Evolutionary conservation across 2,329 filamentous ascomycete species (phyloP).

Genomic region (Fusarium sp.): DNA sequence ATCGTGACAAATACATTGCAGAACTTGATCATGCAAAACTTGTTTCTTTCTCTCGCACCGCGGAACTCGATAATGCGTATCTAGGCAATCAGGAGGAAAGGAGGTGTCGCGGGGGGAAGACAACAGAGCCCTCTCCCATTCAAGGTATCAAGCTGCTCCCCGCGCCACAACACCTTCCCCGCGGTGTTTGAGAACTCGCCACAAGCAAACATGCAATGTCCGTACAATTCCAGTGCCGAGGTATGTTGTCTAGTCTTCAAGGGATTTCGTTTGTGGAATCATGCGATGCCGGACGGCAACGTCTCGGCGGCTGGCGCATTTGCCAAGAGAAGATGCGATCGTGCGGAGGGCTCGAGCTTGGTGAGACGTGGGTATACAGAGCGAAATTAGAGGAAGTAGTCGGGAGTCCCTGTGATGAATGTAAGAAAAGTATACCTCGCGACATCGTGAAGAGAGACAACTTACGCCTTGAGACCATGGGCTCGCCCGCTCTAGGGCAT

Average conservation of each 20-base stretch:
- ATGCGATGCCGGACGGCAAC: conserved; percentile 49
- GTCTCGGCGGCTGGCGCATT: conserved; percentile 34
- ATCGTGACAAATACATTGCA: background rate
- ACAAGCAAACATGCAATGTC: conserved; percentile 38
- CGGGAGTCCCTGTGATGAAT: conserved; percentile 77
- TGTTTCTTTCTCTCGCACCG: conserved; percentile 45
- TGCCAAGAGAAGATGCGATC: conserved; percentile 32
- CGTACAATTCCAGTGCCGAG: conserved; percentile 42
- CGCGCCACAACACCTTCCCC: conserved; percentile 25
- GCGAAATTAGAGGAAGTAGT: conserved; percentile 92
- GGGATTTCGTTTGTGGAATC: conserved; percentile 45
- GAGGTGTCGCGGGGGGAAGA: conserved; percentile 29
- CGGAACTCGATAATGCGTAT: conserved; percentile 49
- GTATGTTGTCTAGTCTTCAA: conserved; percentile 35
- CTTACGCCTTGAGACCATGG: conserved; percentile 95
- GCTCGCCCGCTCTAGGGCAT: conserved; percentile 96
- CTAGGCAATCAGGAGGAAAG: conserved; percentile 44
- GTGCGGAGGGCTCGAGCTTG: conserved; percentile 42
- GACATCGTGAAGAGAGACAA: conserved; percentile 25
- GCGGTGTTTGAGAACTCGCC: conserved; percentile 38
- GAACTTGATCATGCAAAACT: conserved; percentile 40
- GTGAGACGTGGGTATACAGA: conserved; percentile 48
- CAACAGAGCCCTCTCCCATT: conserved; percentile 32
- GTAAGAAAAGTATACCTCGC: conserved; percentile 36
- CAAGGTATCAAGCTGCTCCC: conserved; percentile 35